phyloP scores from a whole-genome alignment of 257 asterid genomes.

The Orobanche coerulescens region DNA sequence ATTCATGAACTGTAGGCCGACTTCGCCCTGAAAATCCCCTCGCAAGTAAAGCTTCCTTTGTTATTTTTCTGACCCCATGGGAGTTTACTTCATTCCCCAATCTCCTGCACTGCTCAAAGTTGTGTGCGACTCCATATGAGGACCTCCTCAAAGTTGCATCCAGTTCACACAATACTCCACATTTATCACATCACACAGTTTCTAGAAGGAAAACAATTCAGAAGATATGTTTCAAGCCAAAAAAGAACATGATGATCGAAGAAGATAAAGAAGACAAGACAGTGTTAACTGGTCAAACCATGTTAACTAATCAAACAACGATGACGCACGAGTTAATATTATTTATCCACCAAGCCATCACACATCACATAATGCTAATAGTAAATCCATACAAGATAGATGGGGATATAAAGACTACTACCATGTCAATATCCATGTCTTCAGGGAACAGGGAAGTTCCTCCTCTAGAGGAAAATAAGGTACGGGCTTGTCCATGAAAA shows the following conservation, averaged over 20 bases:
- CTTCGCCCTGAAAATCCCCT: too few relatives aligned
- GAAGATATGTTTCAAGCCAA: conserved; percentile 10
- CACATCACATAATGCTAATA: background rate
- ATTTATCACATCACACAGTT: background rate
- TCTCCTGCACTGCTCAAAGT: too few relatives aligned
- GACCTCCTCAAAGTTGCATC: background rate
- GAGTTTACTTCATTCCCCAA: too few relatives aligned
- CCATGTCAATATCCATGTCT: conserved; percentile 79
- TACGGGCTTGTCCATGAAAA: conserved; percentile 64
- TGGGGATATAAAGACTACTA: conserved; percentile 27
- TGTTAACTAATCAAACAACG: conserved; percentile 1
- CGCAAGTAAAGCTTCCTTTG: too few relatives aligned
- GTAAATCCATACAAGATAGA: background rate
- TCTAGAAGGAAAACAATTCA: background rate
- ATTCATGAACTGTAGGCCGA: too few relatives aligned
- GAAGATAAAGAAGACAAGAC: conserved; percentile 5
- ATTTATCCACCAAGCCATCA: too few relatives aligned
- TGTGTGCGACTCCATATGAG: too few relatives aligned
- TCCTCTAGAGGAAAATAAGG: conserved; percentile 38
- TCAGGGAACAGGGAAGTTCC: conserved; percentile 58
- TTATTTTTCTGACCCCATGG: too few relatives aligned
- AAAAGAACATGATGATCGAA: background rate
- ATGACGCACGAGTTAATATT: too few relatives aligned
- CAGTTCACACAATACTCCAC: background rate
- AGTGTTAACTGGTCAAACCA: background rate